phyloP scores from a whole-genome alignment of 2,329 filamentous ascomycete species.

The Zymoseptoria pseudotritici region DNA sequence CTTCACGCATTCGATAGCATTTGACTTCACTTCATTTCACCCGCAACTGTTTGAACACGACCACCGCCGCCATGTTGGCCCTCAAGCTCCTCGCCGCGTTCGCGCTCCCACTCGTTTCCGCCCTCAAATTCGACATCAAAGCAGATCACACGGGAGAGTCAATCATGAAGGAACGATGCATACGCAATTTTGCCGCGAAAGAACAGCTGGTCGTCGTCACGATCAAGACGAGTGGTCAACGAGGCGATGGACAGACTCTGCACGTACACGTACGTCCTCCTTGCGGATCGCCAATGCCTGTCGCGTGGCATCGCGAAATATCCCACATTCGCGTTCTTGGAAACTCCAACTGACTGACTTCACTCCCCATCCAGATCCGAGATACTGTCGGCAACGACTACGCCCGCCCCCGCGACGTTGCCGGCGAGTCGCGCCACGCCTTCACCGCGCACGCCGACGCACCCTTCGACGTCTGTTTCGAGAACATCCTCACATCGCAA shows the following conservation, averaged over 20 bases:
- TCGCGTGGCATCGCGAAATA: background rate
- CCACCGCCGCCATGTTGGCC: constrained; percentile 14
- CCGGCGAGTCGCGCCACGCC: constrained; percentile 83
- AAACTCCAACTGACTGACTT: background rate
- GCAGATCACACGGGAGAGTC: constrained; percentile 58
- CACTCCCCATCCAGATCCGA: constrained; percentile 60
- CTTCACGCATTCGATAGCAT: background rate
- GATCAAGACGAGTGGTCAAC: constrained; percentile 73
- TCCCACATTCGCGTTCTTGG: background rate
- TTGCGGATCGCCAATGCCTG: background rate
- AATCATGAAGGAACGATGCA: constrained; percentile 70
- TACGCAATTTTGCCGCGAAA: constrained; percentile 88
- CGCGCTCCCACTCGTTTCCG: constrained; percentile 42
- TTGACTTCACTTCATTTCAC: background rate
- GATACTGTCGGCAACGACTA: constrained; percentile 96
- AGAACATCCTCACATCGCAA: constrained; percentile 60
- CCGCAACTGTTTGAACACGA: background rate
- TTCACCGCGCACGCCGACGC: constrained; percentile 91
- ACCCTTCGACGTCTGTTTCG: constrained; percentile 93
- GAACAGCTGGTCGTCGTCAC: constrained; percentile 95
- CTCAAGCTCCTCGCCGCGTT: constrained; percentile 33
- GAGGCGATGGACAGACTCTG: constrained; percentile 84
- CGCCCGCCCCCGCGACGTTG: constrained; percentile 80
- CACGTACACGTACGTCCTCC: constrained; percentile 75
- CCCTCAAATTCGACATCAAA: constrained; percentile 88